These are phyloP conservation scores for Shiraia sp. DNA, from an alignment of 2,329 filamentous ascomycete species.

Conservation along the genomic window DNA sequence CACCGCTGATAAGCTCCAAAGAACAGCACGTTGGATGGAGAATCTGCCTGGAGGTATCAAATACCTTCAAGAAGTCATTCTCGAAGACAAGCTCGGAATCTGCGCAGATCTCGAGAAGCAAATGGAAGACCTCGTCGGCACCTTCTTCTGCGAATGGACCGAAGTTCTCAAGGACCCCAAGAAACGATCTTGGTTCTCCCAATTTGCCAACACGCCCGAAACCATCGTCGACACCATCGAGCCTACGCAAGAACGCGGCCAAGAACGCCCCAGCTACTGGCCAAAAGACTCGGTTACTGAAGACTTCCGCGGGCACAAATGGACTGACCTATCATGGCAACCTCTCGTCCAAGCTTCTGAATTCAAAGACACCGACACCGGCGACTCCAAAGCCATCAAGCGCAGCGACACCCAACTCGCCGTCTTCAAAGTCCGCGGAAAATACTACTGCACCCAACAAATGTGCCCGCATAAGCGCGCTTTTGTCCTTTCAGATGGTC, in stretches of 20 bases:
- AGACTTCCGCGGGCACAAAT: slow-evolving; percentile 71
- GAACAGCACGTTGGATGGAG: slow-evolving; percentile 88
- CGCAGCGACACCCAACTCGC: slow-evolving; percentile 87
- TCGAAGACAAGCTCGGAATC: slow-evolving; percentile 86
- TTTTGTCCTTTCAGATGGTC: slow-evolving; percentile 84
- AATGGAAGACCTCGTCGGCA: slow-evolving; percentile 82
- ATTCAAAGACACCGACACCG: slow-evolving; percentile 71
- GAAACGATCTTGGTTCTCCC: slow-evolving; percentile 70
- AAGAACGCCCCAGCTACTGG: slow-evolving; percentile 78
- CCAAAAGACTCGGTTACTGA: slow-evolving; percentile 66
- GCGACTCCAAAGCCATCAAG: slow-evolving; percentile 77
- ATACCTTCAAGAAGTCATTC: slow-evolving; percentile 79
- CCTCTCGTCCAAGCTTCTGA: slow-evolving; percentile 72
- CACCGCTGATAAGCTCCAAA: slow-evolving; percentile 86
- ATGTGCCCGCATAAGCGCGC: slow-evolving; percentile 94
- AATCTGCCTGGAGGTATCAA: slow-evolving; percentile 79
- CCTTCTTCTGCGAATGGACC: slow-evolving; percentile 91
- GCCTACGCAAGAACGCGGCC: slow-evolving; percentile 70
- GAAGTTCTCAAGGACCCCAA: slow-evolving; percentile 74
- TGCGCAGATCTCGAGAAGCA: slow-evolving; percentile 81
- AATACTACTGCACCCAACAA: slow-evolving; percentile 84
- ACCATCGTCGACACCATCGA: slow-evolving; percentile 68
- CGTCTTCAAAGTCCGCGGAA: slow-evolving; percentile 79
- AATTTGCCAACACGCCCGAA: slow-evolving; percentile 85
- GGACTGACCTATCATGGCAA: slow-evolving; percentile 76